Base-by-base conservation (phyloP, 805 yeast genomes). In the Saccharomycopsis fermentans region DNA sequence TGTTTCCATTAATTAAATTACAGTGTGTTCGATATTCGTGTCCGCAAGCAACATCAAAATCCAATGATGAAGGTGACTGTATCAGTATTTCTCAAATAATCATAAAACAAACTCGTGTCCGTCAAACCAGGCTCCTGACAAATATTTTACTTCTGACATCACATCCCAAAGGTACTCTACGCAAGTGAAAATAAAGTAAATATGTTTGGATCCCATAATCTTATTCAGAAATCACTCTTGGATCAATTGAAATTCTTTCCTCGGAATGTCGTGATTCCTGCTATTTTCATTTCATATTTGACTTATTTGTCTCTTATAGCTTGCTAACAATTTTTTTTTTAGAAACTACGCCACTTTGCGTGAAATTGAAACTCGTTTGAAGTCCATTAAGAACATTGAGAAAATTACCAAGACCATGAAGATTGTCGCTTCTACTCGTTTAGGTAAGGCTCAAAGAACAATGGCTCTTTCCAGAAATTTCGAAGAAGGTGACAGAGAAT, bases 401-500 rank as follows among this genome's bases (percentile, higher is more conserved):
- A 94, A 94, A 81, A 94, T 94, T 79, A 94, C 99, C 78, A 94
- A 94, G 79, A 94, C 99, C 75, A 94, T 94, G 98, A 94, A 91
- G 81, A 86, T 94, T 77, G 99, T 94, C 70, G 99, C 99, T 48
- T 92, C 98, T 48, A 94, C 99, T 67, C 87, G 97, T 78, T 83
- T 94, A 74, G 80, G 83, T 73, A 90, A 88, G 77, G 99, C 99
- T 63, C 96, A 90, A 77, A 87, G 86, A 74, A 96, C 97, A 62
- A 92, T 90, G 90, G 77, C 79, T 66, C 81, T 88, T 55, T 86
- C 97, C 55, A 85, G 96, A 74, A 86, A 82, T 62, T 92, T 88
- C 80, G 85, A 85, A 71, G 79, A 80, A 67, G 84, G 91, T 61
- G 96, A 90, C 70, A 67, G 78, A 63, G 90, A 86, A 71, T 89